Conservation (phyloP, 768 basidiomycete genomes). For the Pleurotus platypus region DNA sequence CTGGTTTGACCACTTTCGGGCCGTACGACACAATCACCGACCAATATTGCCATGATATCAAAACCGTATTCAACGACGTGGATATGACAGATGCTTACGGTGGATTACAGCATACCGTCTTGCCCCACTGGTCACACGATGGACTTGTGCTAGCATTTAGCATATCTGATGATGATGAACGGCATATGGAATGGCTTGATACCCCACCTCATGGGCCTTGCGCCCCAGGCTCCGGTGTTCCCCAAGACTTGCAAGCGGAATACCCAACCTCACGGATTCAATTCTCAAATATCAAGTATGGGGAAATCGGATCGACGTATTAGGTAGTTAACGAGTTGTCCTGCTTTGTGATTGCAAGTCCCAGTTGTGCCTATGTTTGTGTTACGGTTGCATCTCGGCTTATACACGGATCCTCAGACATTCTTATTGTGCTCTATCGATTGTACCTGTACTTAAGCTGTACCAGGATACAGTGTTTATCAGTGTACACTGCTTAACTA, state of each 20-base stretch:
- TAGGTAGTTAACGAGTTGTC: too few relatives aligned
- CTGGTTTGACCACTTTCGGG: slow-evolving; percentile 10
- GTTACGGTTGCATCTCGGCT: too few relatives aligned
- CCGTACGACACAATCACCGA: slow-evolving; percentile 32
- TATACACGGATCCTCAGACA: too few relatives aligned
- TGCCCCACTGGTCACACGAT: too few relatives aligned
- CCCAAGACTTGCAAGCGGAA: slow-evolving; percentile 29
- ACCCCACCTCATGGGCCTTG: slow-evolving; percentile 22
- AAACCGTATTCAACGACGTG: slow-evolving; percentile 24
- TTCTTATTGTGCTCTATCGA: too few relatives aligned
- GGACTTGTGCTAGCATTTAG: slow-evolving; percentile 35
- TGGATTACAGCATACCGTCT: slow-evolving; percentile 9
- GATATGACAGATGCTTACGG: slow-evolving; percentile 23
- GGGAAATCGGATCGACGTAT: slow-evolving; percentile 24
- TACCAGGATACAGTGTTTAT: too few relatives aligned
- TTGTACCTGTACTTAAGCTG: too few relatives aligned
- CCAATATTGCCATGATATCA: slow-evolving; percentile 31
- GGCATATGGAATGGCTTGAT: not conserved
- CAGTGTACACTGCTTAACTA: too few relatives aligned
- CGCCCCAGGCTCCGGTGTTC: slow-evolving; percentile 34
- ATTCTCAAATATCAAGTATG: slow-evolving; percentile 40
- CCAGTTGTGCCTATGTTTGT: too few relatives aligned
- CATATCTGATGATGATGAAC: slow-evolving; percentile 33
- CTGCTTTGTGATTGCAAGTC: too few relatives aligned
- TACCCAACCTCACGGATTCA: slow-evolving; percentile 26